phyloP scores from a whole-genome alignment of 2,329 filamentous ascomycete species.

The Colletotrichum eleusines region DNA sequence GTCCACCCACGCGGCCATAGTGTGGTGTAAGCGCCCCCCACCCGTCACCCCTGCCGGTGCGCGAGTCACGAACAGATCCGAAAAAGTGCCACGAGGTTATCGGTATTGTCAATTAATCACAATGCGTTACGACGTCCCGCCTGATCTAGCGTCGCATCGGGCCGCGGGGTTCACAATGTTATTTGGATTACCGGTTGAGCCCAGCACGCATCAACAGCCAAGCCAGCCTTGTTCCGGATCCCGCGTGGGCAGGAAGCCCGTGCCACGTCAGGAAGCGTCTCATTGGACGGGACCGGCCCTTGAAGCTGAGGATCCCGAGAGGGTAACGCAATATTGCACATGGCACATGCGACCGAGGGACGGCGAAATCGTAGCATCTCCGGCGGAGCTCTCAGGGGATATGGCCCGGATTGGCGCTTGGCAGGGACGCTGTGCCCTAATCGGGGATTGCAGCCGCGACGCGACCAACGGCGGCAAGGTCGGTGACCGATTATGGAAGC shows the following conservation, averaged over 20 bases:
- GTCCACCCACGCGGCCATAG: background rate
- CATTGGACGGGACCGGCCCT: constrained; percentile 23
- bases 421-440: constrained; percentile 32
- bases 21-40: background rate
- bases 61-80: constrained; percentile 31
- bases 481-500: constrained; percentile 32
- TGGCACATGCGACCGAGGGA: constrained; percentile 38
- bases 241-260: constrained; percentile 11
- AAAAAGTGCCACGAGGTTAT: constrained; percentile 21
- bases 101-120: constrained; percentile 24
- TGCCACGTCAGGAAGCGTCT: constrained; percentile 6
- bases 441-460: constrained; percentile 20
- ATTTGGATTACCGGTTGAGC: background rate
- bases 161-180: constrained; percentile 29
- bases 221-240: constrained; percentile 1
- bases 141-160: constrained; percentile 28
- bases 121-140: constrained; percentile 20
- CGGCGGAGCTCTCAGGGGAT: constrained; percentile 32
- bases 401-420: constrained; percentile 28
- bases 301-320: background rate
- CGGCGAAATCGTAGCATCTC: constrained; percentile 36
- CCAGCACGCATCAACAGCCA: background rate
- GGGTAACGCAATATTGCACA: constrained; percentile 15
- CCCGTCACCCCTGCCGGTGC: background rate
- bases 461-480: constrained; percentile 19